Evolutionary conservation across 257 asterid genomes (phyloP), one percentile per base, ranked within the genome.

Genomic region (Gentiana dahurica): DNA sequence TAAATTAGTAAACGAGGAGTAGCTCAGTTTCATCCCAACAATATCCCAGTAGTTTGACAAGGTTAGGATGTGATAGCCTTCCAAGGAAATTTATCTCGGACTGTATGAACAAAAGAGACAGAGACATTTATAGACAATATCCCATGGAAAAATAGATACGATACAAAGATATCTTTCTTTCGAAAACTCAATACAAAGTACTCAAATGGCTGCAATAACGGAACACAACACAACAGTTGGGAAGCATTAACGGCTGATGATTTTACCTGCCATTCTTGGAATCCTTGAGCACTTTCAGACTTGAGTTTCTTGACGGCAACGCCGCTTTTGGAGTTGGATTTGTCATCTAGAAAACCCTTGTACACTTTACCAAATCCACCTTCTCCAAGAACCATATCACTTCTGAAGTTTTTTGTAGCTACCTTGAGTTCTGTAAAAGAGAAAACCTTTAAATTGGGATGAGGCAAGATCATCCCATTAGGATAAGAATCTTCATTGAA

Each of bases 341-440:
- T 82, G 13, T 79, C 85, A 12, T 85, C 94, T 3, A 89, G 74
- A 93, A 90, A 89, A 24, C 97, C 97, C 65, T 84, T 89, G 83
- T 80, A 84, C 37, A 89, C 97, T 43, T 75, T 89, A 2, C 97
- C 97, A 64, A 89, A 89, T 15, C 95, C 97, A n/a, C 97, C 97
- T 60, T 86, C 97, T 34, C 95, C 97, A 9, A 89, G 76, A 57
- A 89, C 86, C 0, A 87, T 78, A 65, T 86, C 94, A 36, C n/a
- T 65, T 59, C 80, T 78, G 72, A 89, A 89, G 63, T 80, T 82
- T 53, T 81, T 75, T 4, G 97, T 86, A 34, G 95, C 95, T 1
- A 61, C 63, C 77, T 15, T 82, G 37, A 88, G 94, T 36, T 88
- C 97, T 1, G 73, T 49, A 48, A 77, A 76, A 9, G 82, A 52